Evolutionary conservation across 2,329 filamentous ascomycete species (phyloP), one percentile per base, ranked within the genome.

Genomic region (Gaeumannomyces sp.): DNA sequence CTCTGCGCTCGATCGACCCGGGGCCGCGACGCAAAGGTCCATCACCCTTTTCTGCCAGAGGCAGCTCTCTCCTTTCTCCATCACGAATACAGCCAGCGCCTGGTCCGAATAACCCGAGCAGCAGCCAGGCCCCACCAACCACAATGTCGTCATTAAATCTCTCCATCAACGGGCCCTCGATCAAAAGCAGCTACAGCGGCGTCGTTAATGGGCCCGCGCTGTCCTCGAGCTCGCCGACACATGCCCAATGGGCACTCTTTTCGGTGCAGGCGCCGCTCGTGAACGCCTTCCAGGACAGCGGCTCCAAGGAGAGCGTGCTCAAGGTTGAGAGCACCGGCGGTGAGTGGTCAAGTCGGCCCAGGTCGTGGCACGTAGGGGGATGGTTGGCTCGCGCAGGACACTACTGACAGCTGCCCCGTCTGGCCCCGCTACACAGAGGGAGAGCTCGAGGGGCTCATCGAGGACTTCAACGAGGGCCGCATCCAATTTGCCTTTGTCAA

Each of bases 401-500:
- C 33, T 66, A 35, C 59, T 56, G 19, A 38, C 65, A 38, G 31
- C 27, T 59, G 60, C 68, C 61, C n/a, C 28, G 19, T 22, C 33
- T 13, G 25, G 25, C n/a, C 14, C 4, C 56, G 53, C 35, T 25
- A 27, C 61, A 57, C 73, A 95, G 93, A 97, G 79, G 95, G 95
- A 68, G 94, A 99, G 77, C 82, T 99, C 68, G 81, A 87, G 65
- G 93, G 97, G 69, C 83, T 99, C 66, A 86, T 96, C 71, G 95
- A 99, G 70, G 95, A 99, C 69, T 97, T 99, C 78, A 98, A 89
- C 70, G 95, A 99, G 76, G 95, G 95, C 64, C 90, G 93, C 72
- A 90, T 99, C 70, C 95, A 99, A 78, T 99, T 97, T 78, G 95
- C 93, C 33, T 98, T 96, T 73, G 89, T 95, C 72, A 97, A 96